Conservation (phyloP, 23 red algal genomes). For the Agarophyton chilense region DNA sequence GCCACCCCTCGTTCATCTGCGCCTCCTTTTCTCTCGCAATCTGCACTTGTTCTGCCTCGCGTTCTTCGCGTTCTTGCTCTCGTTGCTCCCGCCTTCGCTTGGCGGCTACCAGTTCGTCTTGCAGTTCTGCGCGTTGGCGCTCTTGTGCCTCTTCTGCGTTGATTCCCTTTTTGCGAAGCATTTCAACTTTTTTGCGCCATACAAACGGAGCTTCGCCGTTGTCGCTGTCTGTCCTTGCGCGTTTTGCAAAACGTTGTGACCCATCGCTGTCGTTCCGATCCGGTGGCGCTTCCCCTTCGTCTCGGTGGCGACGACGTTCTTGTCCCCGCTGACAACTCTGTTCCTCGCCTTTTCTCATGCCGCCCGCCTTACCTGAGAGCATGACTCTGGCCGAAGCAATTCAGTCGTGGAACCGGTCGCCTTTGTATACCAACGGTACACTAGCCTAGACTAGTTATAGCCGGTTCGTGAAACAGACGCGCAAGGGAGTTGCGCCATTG, state of each 20-base stretch:
- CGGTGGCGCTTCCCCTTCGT: not conserved
- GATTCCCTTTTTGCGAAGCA: conserved; percentile 47
- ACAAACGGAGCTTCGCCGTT: conserved; percentile 55
- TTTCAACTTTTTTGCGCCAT: conserved; percentile 81
- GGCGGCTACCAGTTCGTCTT: conserved; percentile 57
- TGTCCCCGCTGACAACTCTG: not conserved
- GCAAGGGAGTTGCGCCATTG: too few relatives aligned
- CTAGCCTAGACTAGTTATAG: too few relatives aligned
- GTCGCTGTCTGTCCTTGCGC: not conserved
- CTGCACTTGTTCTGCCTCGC: conserved; percentile 35
- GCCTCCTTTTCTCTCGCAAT: conserved; percentile 47
- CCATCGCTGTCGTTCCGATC: not conserved
- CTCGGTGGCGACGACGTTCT: not conserved
- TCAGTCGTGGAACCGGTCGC: too few relatives aligned
- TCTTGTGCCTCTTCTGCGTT: conserved; percentile 30
- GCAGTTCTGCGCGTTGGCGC: conserved; percentile 34
- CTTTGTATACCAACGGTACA: too few relatives aligned
- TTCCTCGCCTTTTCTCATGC: not conserved
- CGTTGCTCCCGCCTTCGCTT: conserved; percentile 55
- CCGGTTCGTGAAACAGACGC: too few relatives aligned
- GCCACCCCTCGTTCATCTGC: conserved; percentile 57
- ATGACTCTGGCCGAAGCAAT: not conserved
- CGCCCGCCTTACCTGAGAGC: not conserved
- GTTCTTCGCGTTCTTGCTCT: conserved; percentile 60
- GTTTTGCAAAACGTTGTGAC: not conserved